Base-by-base conservation (phyloP, 139 green algal genomes). In the Picochlorum sp. region DNA sequence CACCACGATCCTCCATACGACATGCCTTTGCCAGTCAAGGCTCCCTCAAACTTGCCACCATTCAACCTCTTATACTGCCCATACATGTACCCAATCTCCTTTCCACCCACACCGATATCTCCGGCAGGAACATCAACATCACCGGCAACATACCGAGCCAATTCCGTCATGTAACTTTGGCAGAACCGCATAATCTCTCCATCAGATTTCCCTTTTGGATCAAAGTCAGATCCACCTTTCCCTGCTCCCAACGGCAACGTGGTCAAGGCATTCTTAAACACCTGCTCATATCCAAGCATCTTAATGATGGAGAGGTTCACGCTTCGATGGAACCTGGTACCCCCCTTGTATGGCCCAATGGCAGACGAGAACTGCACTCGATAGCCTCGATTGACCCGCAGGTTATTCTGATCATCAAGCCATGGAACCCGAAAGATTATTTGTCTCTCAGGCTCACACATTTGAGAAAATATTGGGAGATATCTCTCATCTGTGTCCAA, bases 321-420 rank as follows among this genome's bases (percentile, higher is more conserved):
- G 3, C 73, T 78, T 34, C 86, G 83, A 57, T 90, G 81, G 73
- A 95, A 92, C 55, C 87, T 75, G 60, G 92, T 72, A 24, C 86
- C 86, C 49, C 86, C 86, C 76, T 92, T 93, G 80, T 92, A 94
- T 9, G 86, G 86, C 21, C 87, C 87, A 14, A 92, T 76, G n/a
- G 85, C 80, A 20, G 54, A 75, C 72, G 45, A 81, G 71, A 89
- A 88, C 74, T 95, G 87, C n/a, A 92, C 71, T 18, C 86, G 81
- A 68, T 70, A 90, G 47, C 85, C 85, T 13, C 85, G 69, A 75
- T 92, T 92, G 18, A 89, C 66, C 7, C 75, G 73, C 60, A 74
- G 37, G 13, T 83, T 61, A n/a, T 81, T 81, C 10, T 63, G 60
- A 65, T 89, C 79, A 31, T 85, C 76, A 4, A 80, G 30, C 83